Base-by-base conservation (phyloP, 805 yeast species). In the Saccharomycopsis amapae region DNA sequence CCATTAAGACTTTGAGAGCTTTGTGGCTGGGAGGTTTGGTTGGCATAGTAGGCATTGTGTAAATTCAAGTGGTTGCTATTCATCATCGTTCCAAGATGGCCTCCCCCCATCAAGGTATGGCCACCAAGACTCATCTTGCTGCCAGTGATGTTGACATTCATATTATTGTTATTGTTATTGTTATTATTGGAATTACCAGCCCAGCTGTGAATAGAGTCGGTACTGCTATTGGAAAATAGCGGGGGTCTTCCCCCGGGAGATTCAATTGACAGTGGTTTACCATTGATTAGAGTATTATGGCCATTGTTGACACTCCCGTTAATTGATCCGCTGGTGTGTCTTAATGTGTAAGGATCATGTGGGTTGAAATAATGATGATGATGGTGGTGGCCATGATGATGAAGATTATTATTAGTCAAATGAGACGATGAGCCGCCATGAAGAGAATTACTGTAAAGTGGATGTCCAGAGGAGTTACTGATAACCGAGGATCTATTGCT, bases 301-400 rank as follows among this genome's bases (percentile, higher is more conserved):
- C 13, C 20, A 33, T 33, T 33, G 5, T 19, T 23, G 19, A 12
- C 20, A 20, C 6, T 30, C 20, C 15, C 33, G n/a, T 23, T 9
- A 22, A 15, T n/a, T 2, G 40, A 23, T 23, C 18, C 26, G 13
- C 19, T 20, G 10, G 35, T 19, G 28, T 43, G 46, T 15, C 40
- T 32, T 2, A 38, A 17, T 15, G 45, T 22, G 31, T 48, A 48
- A 12, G 51, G 51, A 28, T 48, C 51, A 25, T 48, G 44, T 12
- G 40, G 9, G 17, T 26, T 32, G 30, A 30, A 20, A 37, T 49
- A 49, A 40, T 49, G 53, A 34, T 49, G 53, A 33, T 49, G 53
- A 12, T 38, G 19, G 28, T 49, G 53, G 34, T 49, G 53, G 3
- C 53, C 53, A 37, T 49, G 47, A 44, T 49, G 50, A 38, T 49